phyloP scores from a whole-genome alignment of 208 protist species.

The Trypanosoma congolense region DNA sequence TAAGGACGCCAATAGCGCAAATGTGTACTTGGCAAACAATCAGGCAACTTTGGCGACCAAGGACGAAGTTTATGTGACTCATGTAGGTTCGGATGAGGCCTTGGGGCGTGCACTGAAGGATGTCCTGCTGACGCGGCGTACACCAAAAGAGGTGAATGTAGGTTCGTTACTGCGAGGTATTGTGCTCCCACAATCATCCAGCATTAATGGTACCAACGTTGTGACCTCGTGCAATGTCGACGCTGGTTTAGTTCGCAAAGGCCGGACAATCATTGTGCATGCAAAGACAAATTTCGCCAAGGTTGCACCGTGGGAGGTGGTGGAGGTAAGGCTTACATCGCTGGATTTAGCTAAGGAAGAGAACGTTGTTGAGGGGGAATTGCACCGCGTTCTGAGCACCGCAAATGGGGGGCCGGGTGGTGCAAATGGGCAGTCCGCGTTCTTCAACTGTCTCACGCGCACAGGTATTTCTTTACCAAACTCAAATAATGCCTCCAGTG shows the following conservation, averaged over 20 bases:
- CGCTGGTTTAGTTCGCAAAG: constrained; percentile 36
- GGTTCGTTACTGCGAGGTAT: constrained; percentile 53
- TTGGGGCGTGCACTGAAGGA: constrained; percentile 24
- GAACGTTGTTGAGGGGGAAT: constrained; percentile 11
- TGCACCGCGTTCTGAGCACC: constrained; percentile 5
- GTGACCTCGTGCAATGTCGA: constrained; percentile 60
- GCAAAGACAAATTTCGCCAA: constrained; percentile 74
- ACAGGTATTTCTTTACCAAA: background rate
- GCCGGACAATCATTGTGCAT: constrained; percentile 35
- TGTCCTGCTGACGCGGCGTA: constrained; percentile 21
- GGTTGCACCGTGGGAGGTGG: constrained; percentile 46
- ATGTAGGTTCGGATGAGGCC: constrained; percentile 26
- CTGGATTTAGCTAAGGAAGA: constrained; percentile 13
- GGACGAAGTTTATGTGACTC: constrained; percentile 31
- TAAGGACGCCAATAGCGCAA: constrained; percentile 32
- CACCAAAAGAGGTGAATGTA: constrained; percentile 19
- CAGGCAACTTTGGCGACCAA: constrained; percentile 35
- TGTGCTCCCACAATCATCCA: constrained; percentile 31
- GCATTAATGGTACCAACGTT: background rate
- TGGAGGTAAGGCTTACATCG: constrained; percentile 51
- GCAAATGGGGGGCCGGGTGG: background rate
- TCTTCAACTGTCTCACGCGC: constrained; percentile 12
- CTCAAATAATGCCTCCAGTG: background rate
- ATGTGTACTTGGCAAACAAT: constrained; percentile 44
- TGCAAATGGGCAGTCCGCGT: constrained; percentile 6